Conservation (phyloP, 768 basidiomycete species). For the Naganishia vaughanmartiniae region DNA sequence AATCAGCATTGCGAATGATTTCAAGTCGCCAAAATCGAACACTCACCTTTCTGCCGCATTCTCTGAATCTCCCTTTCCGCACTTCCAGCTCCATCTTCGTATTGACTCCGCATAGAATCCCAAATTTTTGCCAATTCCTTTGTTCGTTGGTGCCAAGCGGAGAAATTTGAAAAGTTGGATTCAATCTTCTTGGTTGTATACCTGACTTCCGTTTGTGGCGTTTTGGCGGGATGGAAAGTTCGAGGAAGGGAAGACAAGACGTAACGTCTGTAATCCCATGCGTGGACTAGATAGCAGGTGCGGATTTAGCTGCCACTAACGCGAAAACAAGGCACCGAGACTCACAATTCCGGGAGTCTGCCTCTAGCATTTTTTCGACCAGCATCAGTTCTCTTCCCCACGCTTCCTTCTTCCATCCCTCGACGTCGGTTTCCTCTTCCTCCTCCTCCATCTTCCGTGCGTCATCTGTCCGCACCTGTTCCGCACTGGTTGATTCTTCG, state of each 20-base stretch:
- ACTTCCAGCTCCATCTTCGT: conserved; percentile 32
- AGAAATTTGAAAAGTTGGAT: conserved; percentile 93
- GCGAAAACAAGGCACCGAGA: background rate
- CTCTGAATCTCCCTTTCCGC: conserved; percentile 54
- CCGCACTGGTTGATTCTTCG: background rate
- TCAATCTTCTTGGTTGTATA: conserved; percentile 90
- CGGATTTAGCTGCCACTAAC: background rate
- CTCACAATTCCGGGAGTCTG: conserved; percentile 89
- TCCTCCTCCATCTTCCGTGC: background rate
- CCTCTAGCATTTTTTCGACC: conserved; percentile 87
- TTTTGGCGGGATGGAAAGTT: conserved; percentile 51
- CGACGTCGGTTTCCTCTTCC: conserved; percentile 47
- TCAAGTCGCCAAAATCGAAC: background rate
- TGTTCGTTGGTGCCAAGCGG: conserved; percentile 96
- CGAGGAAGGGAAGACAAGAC: conserved; percentile 69
- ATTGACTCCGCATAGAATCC: conserved; percentile 56
- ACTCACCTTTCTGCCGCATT: conserved; percentile 67
- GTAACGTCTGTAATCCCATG: conserved; percentile 91
- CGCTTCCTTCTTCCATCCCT: conserved; percentile 71
- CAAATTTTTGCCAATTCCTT: conserved; percentile 71
- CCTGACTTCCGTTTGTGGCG: conserved; percentile 67
- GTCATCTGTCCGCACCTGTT: background rate
- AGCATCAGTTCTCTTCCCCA: conserved; percentile 85
- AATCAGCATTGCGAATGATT: background rate
- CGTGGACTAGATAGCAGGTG: conserved; percentile 65